Evolutionary conservation across 2,329 filamentous ascomycete genomes (phyloP).

Genomic region (Xylaria sp.): DNA sequence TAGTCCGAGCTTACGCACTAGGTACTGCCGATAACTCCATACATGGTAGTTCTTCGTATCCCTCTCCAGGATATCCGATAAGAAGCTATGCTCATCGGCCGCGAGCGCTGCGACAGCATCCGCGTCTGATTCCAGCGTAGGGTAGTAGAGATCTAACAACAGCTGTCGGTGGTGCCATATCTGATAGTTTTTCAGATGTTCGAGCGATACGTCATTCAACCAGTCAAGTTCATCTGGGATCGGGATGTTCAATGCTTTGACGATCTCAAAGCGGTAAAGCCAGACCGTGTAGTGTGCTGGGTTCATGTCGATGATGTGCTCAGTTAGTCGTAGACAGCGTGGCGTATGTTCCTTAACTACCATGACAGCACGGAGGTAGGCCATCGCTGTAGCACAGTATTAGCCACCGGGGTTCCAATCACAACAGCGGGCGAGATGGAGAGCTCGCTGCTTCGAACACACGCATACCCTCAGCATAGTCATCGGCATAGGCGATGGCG

Average conservation of each 20-base stretch:
- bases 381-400: constrained; percentile 70
- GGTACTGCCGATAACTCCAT: constrained; percentile 90
- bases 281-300: constrained; percentile 98
- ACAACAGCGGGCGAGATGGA: neutral
- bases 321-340: constrained; percentile 82
- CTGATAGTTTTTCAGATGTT: constrained; percentile 97
- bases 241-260: constrained; percentile 73
- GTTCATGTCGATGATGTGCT: constrained; percentile 91
- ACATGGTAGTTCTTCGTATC: constrained; percentile 99
- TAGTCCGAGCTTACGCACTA: constrained; percentile 73
- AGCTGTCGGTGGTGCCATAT: constrained; percentile 86
- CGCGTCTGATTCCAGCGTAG: constrained; percentile 58
- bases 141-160: constrained; percentile 69
- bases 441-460: neutral
- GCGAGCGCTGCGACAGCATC: constrained; percentile 63
- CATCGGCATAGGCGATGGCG: constrained; percentile 89
- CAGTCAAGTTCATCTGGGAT: constrained; percentile 81
- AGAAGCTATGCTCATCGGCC: constrained; percentile 77
- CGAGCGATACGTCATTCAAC: constrained; percentile 85
- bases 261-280: constrained; percentile 88
- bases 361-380: constrained; percentile 95
- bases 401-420: constrained; percentile 12
- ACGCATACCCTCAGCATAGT: constrained; percentile 80
- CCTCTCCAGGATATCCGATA: constrained; percentile 80
- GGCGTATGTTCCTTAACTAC: constrained; percentile 83